Conservation (phyloP, 1,284 basidiomycete species). For the Cutaneotrichosporon dermatis region DNA sequence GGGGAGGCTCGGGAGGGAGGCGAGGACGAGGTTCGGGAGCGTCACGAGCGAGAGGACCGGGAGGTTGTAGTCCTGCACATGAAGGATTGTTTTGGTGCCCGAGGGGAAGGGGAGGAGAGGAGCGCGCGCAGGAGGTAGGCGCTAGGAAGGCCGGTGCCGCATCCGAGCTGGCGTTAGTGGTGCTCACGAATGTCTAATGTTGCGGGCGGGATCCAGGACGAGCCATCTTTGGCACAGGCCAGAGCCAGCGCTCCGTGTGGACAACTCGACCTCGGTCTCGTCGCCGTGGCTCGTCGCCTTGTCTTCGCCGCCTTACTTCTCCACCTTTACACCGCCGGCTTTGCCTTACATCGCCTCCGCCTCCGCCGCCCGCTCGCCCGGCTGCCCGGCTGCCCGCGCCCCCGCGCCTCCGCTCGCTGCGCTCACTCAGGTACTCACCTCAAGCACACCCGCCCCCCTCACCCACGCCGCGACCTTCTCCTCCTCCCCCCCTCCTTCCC, state of each 20-base stretch:
- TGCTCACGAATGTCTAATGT: too few relatives aligned
- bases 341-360: too few relatives aligned
- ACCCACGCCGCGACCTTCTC: conserved; percentile 26
- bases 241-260: too few relatives aligned
- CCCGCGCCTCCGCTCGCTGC: too few relatives aligned
- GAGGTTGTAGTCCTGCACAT: conserved; percentile 89
- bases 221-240: too few relatives aligned
- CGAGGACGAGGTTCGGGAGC: conserved; percentile 78
- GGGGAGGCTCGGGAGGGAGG: conserved; percentile 43
- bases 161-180: conserved; percentile 64
- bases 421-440: conserved; percentile 52
- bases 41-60: conserved; percentile 78
- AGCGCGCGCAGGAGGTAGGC: conserved; percentile 65
- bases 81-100: conserved; percentile 54
- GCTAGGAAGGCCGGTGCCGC: conserved; percentile 83
- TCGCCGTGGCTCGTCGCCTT: too few relatives aligned
- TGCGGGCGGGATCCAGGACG: too few relatives aligned
- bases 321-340: too few relatives aligned
- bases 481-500: conserved; percentile 9
- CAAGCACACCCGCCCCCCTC: conserved; percentile 58
- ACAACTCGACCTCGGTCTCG: too few relatives aligned
- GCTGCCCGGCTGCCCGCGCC: too few relatives aligned
- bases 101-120: conserved; percentile 46
- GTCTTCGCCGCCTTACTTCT: too few relatives aligned
- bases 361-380: too few relatives aligned